A percentile compares a stretch with the other conserved stretches of the same genome.
Conservation (phyloP, 495 filamentous ascomycete genomes). For the Talaromyces nanjingensis region DNA sequence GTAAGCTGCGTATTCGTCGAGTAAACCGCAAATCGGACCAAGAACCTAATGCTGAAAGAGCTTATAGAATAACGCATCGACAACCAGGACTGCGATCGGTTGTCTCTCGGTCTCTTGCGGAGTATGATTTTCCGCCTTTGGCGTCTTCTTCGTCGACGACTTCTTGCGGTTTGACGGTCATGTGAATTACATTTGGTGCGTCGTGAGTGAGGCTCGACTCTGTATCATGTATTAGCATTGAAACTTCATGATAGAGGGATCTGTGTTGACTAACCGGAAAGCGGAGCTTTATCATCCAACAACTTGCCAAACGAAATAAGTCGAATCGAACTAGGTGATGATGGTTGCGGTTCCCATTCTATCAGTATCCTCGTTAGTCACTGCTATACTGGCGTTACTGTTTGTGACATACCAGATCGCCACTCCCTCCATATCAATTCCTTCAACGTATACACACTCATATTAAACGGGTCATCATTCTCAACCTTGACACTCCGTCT, state of each 20-base stretch:
- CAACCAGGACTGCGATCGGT: conserved; percentile 61
- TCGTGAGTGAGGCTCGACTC: conserved; percentile 73
- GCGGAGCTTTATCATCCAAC: conserved; percentile 73
- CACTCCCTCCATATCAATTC: conserved; percentile 88
- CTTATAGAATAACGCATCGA: conserved; percentile 76
- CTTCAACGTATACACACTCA: conserved; percentile 87
- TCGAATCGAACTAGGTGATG: conserved; percentile 76
- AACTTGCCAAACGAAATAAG: conserved; percentile 85
- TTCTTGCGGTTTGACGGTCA: conserved; percentile 87
- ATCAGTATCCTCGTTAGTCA: conserved; percentile 5
- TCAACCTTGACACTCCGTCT: conserved; percentile 71
- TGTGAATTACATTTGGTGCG: conserved; percentile 78
- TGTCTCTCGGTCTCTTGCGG: conserved; percentile 49
- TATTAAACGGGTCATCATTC: conserved; percentile 73
- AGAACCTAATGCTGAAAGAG: not conserved
- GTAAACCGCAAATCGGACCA: not conserved
- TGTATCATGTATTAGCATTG: conserved; percentile 26
- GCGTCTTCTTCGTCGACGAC: conserved; percentile 84
- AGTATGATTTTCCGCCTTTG: conserved; percentile 62
- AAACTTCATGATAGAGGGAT: not conserved
- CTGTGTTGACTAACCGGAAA: conserved; percentile 52
- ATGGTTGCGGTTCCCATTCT: conserved; percentile 84
- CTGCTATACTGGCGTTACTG: not conserved
- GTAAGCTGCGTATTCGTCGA: not conserved
- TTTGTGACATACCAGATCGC: conserved; percentile 50